These are phyloP conservation scores for Debaryomyces nepalensis DNA, from an alignment of 1,139 yeast species.

Conservation along the genomic window DNA sequence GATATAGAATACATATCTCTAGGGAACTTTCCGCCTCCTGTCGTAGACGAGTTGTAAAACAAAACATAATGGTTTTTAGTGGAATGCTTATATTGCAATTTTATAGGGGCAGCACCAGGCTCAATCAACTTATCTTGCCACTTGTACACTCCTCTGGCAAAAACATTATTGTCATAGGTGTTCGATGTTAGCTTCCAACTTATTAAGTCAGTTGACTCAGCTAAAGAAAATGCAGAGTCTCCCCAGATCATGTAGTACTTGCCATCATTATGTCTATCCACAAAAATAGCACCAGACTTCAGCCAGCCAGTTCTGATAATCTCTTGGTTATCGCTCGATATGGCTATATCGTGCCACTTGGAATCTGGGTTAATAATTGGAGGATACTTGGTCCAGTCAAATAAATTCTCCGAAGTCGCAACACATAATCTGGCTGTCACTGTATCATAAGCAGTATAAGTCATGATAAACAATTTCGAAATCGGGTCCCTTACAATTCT, in stretches of 20 bases:
- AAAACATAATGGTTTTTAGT: conserved; percentile 42
- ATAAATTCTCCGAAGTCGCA: conserved; percentile 45
- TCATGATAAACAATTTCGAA: conserved; percentile 40
- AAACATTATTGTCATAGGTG: conserved; percentile 27
- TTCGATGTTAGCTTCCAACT: conserved; percentile 38
- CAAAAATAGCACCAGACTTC: conserved; percentile 50
- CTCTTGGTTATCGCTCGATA: conserved; percentile 27
- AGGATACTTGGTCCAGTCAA: conserved; percentile 46
- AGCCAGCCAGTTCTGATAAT: conserved; percentile 43
- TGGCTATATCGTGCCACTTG: conserved; percentile 42
- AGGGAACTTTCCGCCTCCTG: conserved; percentile 38
- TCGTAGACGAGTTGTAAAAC: conserved; percentile 47
- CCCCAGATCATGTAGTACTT: conserved; percentile 53
- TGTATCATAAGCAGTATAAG: conserved; percentile 49
- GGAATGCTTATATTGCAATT: conserved; percentile 25
- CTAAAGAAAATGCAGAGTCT: conserved; percentile 45
- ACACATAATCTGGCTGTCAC: conserved; percentile 45
- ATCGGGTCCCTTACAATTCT: conserved; percentile 46
- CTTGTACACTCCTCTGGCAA: conserved; percentile 34
- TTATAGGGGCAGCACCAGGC: conserved; percentile 51
- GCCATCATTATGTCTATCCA: conserved; percentile 39
- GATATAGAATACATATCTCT: conserved; percentile 42
- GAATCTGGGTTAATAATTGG: conserved; percentile 35
- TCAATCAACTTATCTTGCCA: conserved; percentile 48
- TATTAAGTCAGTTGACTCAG: conserved; percentile 39